Percentiles rank a stretch among this genome's conserved stretches.
Evolutionary conservation across 345 rosid species (phyloP).

Genomic region (Gossypium mustelinum): DNA sequence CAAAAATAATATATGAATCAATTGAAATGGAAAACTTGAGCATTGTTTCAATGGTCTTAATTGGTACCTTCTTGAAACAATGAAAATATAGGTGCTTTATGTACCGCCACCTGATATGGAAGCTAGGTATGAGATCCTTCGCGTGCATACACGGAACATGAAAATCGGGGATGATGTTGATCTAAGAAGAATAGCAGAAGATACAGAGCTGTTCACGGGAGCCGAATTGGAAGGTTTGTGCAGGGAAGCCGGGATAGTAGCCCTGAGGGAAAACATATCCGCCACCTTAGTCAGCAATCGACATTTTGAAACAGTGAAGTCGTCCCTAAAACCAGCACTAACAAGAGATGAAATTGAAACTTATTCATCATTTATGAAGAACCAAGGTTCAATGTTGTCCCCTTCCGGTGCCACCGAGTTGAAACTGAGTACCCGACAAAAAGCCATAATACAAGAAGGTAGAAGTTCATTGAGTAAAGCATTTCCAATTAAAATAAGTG

Average conservation of each 20-base stretch:
- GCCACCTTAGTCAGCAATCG: constrained; percentile 51
- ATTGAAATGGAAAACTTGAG: not conserved
- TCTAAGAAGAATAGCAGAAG: constrained; percentile 63
- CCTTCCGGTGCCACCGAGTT: not conserved
- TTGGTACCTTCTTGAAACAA: not conserved
- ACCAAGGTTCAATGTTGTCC: not conserved
- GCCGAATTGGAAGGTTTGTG: constrained; percentile 86
- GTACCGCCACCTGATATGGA: constrained; percentile 83
- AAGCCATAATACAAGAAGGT: constrained; percentile 16
- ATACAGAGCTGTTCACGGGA: constrained; percentile 79
- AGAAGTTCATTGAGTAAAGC: constrained; percentile 12
- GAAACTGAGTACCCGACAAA: constrained; percentile 6
- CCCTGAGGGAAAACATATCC: constrained; percentile 73
- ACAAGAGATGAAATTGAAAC: constrained; percentile 52
- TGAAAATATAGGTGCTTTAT: constrained; percentile 51
- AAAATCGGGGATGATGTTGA: constrained; percentile 60
- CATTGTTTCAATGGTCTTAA: not conserved
- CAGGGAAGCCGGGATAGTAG: constrained; percentile 76
- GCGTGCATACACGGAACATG: constrained; percentile 79
- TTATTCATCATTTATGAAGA: constrained; percentile 59
- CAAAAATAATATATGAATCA: not conserved
- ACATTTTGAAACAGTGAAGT: constrained; percentile 64
- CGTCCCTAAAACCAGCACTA: constrained; percentile 70
- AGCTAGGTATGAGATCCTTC: constrained; percentile 68
- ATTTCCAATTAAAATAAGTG: constrained; percentile 30